A percentile compares a stretch with the other conserved stretches of the same genome.
Conservation (phyloP, 2,329 filamentous ascomycete genomes). For the Diaporthe ampelina region DNA sequence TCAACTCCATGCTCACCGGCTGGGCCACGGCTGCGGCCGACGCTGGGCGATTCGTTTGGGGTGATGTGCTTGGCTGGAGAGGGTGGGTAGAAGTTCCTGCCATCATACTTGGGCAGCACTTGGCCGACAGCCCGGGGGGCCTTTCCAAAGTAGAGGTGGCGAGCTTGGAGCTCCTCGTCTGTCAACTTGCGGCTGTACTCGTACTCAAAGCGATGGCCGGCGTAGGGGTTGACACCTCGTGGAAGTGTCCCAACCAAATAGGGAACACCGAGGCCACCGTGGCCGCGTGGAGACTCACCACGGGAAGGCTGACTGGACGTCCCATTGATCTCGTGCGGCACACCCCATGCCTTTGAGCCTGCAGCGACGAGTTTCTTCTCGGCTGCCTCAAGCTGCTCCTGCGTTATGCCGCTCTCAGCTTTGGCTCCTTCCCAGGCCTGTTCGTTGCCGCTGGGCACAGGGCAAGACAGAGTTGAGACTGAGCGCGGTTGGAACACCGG, state of each 20-base stretch:
- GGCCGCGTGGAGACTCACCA: neutral
- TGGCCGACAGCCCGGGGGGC: conserved; percentile 63
- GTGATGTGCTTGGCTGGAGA: conserved; percentile 61
- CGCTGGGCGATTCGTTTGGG: conserved; percentile 32
- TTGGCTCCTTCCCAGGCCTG: conserved; percentile 39
- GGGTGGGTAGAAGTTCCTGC: conserved; percentile 73
- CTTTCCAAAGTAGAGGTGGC: conserved; percentile 73
- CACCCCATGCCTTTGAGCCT: conserved; percentile 35
- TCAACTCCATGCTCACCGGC: conserved; percentile 41
- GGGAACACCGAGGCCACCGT: conserved; percentile 51
- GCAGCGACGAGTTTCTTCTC: conserved; percentile 39
- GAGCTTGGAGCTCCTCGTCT: conserved; percentile 70
- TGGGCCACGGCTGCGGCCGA: conserved; percentile 24
- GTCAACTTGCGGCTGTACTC: conserved; percentile 70
- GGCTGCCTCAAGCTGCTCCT: conserved; percentile 38
- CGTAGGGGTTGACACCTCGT: conserved; percentile 57
- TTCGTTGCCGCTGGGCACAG: conserved; percentile 28
- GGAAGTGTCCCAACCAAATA: conserved; percentile 70
- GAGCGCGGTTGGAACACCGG: conserved; percentile 63
- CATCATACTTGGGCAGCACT: conserved; percentile 74
- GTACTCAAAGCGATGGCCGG: conserved; percentile 62
- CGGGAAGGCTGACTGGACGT: conserved; percentile 13
- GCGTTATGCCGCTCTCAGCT: conserved; percentile 23
- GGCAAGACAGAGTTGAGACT: conserved; percentile 42
- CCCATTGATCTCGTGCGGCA: conserved; percentile 27